Evolutionary conservation across 768 basidiomycete species (phyloP), one percentile per base, ranked within the genome.

Genomic region (Mycena galericulata): DNA sequence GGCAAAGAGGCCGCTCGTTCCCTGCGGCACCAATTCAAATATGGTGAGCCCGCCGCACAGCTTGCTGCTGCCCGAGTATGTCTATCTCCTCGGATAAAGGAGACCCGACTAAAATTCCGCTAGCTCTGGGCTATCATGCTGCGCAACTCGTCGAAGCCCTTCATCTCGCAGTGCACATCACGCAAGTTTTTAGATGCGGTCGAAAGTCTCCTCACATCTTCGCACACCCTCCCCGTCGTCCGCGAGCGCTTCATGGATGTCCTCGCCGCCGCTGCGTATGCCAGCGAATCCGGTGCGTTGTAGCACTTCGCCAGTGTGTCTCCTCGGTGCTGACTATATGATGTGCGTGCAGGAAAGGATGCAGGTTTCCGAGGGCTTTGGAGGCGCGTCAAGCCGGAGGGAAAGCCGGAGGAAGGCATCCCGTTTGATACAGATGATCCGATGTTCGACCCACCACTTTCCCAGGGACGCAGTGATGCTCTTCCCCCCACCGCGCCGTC

Each of bases 81-180:
- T 82, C n/a, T n/a, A n/a, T n/a, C n/a, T n/a, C n/a, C n/a, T n/a
- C n/a, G n/a, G n/a, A n/a, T n/a, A n/a, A n/a, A n/a, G n/a, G n/a
- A n/a, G n/a, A n/a, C n/a, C n/a, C 27, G 11, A 18, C 22, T 38
- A 12, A 47, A 22, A 7, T 27, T 64, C 5, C 12, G 9, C 12
- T n/a, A 94, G 92, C 76, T 98, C 9, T 97, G 95, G 96, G 91
- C 95, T 3, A 91, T 97, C 72, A 92, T 97, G 91, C 86, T 97
- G 40, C 89, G 90, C 30, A 96, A 97, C 75, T 90, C 90, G 4
- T 87, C 90, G 0, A 88, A 91, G 11, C 74, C 87, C 17, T 95
- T 96, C 74, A 86, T 94, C 38, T 78, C 85, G 14, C 90, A 93
- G 72, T 90, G 89, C 41, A 85, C 88, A 17, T 84, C 90, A 32